Base-by-base conservation (phyloP, 352 stramenopile species). In the Phytophthora citricola region DNA sequence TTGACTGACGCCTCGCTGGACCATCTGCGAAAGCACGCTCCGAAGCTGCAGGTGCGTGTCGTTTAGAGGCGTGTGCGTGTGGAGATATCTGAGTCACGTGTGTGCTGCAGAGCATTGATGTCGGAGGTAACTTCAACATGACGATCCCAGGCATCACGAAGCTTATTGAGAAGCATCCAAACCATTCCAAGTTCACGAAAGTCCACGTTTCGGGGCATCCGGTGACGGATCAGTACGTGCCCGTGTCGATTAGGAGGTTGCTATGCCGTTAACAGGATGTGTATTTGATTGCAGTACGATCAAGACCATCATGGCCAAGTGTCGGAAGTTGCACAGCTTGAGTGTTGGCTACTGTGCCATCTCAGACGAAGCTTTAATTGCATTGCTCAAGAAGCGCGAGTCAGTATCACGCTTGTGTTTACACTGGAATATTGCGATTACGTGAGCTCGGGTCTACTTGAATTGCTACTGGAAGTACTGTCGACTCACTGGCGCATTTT, bases 81-180 rank as follows among this genome's bases (percentile, higher is more conserved):
- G 40, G 17, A 26, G 15, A 46, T 46, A 14, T 29, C 40, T 27
- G 15, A 24, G 22, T 11, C 9, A 46, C 22, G 40, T 27, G 17
- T 27, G 40, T 46, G 9, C 39, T 69, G 24, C 36, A 96, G 86
- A 91, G 86, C 63, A 85, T 97, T 52, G 89, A 97, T 45, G 52
- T 97, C 3, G 85, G 89, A 12, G 89, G 89, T 6, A 90, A 95
- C 67, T 95, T 95, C 61, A 97, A 97, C 70, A 97, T 97, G 89
- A 95, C 88, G 29, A 80, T 97, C 58, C 45, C 70, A 10, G 89
- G 83, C 36, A 91, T 97, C 68, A 95, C 85, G 9, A 93, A 92
- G 69, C 76, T 97, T 27, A 92, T 97, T 59, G 89, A 97, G 52
- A 93, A 91, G 68, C 89, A 97, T 49, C 86, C 85, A 44, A 97